Evolutionary conservation across 768 basidiomycete species (phyloP).

Genomic region (Pulveroboletus frians): DNA sequence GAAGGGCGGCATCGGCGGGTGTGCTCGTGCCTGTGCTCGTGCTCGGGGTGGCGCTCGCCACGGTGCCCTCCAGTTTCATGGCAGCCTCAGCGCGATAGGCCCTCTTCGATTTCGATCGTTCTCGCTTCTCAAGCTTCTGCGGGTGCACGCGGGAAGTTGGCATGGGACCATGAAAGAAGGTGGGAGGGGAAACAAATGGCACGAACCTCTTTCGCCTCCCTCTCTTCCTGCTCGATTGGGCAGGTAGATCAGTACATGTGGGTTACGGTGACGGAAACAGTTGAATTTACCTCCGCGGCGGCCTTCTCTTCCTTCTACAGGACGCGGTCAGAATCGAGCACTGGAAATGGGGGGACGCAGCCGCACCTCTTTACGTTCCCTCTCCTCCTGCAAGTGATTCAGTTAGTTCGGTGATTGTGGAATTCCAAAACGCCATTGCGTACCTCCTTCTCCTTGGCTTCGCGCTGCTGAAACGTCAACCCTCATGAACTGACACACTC

Average conservation of each 20-base stretch:
- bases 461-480: slow-evolving; percentile 45
- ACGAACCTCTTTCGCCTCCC: slow-evolving; percentile 44
- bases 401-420: slow-evolving; percentile 3
- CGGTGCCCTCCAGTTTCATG: slow-evolving; percentile 22
- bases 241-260: slow-evolving; percentile 19
- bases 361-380: slow-evolving; percentile 54
- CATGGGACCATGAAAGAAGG: neutral
- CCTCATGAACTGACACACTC: neutral
- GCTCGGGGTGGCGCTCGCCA: slow-evolving; percentile 3
- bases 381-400: slow-evolving; percentile 44
- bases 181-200: neutral
- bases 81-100: slow-evolving; percentile 32
- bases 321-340: slow-evolving; percentile 6
- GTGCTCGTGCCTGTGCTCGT: neutral
- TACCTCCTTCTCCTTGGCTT: slow-evolving; percentile 75
- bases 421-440: slow-evolving; percentile 3
- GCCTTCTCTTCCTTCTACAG: slow-evolving; percentile 49
- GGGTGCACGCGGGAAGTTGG: neutral
- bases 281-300: slow-evolving; percentile 46
- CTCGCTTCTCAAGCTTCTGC: slow-evolving; percentile 54
- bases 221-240: slow-evolving; percentile 36
- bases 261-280: neutral
- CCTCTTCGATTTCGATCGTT: slow-evolving; percentile 54
- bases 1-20: slow-evolving; percentile 15
- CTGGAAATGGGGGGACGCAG: neutral